Evolutionary conservation across 1,139 yeast species (phyloP).

Genomic region (Kodamaea fungicola): DNA sequence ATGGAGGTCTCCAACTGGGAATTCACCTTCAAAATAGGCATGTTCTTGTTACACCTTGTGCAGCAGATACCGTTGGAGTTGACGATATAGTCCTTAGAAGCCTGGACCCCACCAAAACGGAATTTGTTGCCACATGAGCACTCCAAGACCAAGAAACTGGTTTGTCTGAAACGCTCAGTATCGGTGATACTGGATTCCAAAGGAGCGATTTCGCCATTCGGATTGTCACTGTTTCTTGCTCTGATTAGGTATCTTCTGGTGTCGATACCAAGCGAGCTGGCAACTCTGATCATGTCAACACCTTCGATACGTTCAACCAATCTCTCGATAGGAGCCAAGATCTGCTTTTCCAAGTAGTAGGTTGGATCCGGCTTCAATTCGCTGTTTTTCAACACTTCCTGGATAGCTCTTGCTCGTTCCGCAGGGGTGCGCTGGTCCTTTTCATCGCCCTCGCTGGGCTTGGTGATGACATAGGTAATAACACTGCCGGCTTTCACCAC

Average conservation of each 20-base stretch:
- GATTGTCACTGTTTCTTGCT: conserved; percentile 27
- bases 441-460: conserved; percentile 21
- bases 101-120: conserved; percentile 70
- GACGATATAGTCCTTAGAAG: conserved; percentile 56
- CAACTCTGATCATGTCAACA: conserved; percentile 74
- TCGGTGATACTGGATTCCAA: conserved; percentile 82
- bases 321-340: conserved; percentile 89
- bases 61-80: conserved; percentile 74
- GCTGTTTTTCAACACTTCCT: conserved; percentile 59
- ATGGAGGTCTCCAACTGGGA: conserved; percentile 72
- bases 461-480: conserved; percentile 77
- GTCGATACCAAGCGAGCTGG: conserved; percentile 75
- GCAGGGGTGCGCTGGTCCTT: conserved; percentile 49
- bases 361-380: conserved; percentile 67
- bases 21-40: conserved; percentile 55
- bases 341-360: conserved; percentile 83
- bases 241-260: conserved; percentile 58
- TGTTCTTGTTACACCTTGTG: conserved; percentile 48
- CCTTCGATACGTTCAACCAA: conserved; percentile 84
- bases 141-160: conserved; percentile 50
- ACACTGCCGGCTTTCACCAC: conserved; percentile 87
- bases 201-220: conserved; percentile 55
- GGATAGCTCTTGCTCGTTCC: conserved; percentile 76
- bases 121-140: conserved; percentile 67
- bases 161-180: conserved; percentile 72